Evolutionary conservation across 202 grass and related monocot genomes (phyloP).

Genomic region (Saccharum hybrid): DNA sequence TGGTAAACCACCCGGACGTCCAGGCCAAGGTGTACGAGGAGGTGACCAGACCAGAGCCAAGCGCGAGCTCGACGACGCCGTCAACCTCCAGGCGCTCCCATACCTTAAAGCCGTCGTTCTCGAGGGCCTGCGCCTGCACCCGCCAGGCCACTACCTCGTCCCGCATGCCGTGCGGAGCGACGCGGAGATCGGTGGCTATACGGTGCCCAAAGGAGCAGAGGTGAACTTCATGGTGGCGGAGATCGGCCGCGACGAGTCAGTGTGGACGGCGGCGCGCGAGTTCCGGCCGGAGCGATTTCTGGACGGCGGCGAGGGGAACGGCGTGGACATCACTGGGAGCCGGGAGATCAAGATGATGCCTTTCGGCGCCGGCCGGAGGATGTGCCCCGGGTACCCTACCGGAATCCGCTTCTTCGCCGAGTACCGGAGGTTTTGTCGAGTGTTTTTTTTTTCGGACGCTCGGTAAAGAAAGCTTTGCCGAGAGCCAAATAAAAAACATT

Average conservation of each 20-base stretch:
- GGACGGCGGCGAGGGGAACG: slow-evolving; percentile 41
- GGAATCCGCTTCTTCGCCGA: too few species aligned
- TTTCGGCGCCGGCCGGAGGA: neutral
- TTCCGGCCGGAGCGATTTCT: slow-evolving; percentile 55
- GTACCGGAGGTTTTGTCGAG: too few species aligned
- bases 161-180: slow-evolving; percentile 13
- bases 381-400: slow-evolving; percentile 11
- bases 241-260: neutral
- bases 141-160: neutral
- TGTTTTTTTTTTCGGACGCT: too few species aligned
- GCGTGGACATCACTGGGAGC: neutral
- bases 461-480: too few species aligned
- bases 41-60: neutral
- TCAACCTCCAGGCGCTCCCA: neutral
- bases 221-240: neutral
- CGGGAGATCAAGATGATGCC: slow-evolving; percentile 33
- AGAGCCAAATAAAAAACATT: too few species aligned
- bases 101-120: slow-evolving; percentile 21
- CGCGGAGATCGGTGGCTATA: slow-evolving; percentile 23
- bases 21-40: slow-evolving; percentile 9
- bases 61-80: neutral
- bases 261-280: slow-evolving; percentile 13
- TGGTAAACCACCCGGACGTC: neutral
- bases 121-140: neutral
- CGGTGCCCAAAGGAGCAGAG: neutral